phyloP scores from a whole-genome alignment of 495 filamentous ascomycete genomes.

The Lepraria neglecta region DNA sequence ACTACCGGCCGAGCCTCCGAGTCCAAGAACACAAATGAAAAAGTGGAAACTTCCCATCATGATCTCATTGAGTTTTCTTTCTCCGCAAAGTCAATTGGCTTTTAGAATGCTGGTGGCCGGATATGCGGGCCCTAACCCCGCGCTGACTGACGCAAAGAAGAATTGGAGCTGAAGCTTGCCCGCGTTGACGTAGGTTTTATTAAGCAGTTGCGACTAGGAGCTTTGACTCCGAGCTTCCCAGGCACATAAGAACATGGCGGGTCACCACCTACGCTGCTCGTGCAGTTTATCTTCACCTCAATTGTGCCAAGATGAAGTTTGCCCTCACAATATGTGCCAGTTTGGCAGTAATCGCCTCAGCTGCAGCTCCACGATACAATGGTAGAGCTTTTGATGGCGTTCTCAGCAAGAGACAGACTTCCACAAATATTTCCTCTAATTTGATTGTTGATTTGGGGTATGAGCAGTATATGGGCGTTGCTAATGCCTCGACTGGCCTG shows the following conservation, averaged over 20 bases:
- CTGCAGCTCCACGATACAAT: conserved; percentile 14
- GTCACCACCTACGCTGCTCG: background rate
- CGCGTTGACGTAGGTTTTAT: no score
- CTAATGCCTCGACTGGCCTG: conserved; percentile 20
- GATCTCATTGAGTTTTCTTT: no score
- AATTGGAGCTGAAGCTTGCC: no score
- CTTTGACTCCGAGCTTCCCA: background rate
- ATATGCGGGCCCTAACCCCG: no score
- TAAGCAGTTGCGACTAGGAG: no score
- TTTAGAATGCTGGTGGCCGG: no score
- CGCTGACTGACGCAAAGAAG: no score
- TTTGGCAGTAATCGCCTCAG: conserved; percentile 6
- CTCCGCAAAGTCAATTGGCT: no score
- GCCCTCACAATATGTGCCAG: background rate
- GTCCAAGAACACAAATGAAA: no score
- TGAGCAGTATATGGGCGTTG: conserved; percentile 26
- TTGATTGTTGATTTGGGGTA: conserved; percentile 26
- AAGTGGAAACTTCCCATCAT: no score
- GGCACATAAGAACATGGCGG: background rate
- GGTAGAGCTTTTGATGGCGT: conserved; percentile 3
- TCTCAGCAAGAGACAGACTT: conserved; percentile 20
- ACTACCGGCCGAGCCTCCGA: no score
- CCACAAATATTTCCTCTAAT: background rate
- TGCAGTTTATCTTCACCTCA: background rate
- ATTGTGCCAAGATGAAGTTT: background rate